Conservation (phyloP, 495 filamentous ascomycete genomes). For the Pseudevernia furfuracea region DNA sequence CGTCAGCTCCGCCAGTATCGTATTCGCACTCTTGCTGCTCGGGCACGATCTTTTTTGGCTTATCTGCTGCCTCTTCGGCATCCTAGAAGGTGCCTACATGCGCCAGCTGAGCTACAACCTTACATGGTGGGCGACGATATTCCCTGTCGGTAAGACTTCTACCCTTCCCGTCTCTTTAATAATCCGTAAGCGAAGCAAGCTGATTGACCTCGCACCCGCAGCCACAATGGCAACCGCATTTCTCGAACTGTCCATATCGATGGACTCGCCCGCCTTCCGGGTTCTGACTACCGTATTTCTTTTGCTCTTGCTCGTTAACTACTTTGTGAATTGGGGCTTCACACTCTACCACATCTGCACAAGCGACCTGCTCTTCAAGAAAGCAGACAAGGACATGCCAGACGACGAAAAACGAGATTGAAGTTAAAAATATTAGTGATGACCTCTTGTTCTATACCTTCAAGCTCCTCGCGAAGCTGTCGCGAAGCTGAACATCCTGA, state of each 20-base stretch:
- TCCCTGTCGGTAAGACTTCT: background rate
- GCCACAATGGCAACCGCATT: constrained; percentile 5
- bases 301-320: background rate
- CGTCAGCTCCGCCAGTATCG: background rate
- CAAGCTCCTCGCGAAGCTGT: no score
- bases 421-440: background rate
- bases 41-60: constrained; percentile 1
- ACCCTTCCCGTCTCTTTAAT: no score
- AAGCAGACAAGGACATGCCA: background rate
- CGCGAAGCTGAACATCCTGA: no score
- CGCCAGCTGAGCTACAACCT: background rate
- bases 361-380: background rate
- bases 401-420: background rate
- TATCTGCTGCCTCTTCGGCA: background rate
- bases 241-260: background rate
- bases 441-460: no score
- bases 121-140: constrained; percentile 2
- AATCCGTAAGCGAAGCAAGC: background rate
- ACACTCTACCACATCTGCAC: background rate
- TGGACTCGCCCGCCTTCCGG: background rate
- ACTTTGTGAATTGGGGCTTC: background rate
- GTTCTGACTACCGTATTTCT: background rate
- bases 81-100: background rate
- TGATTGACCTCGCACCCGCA: background rate
- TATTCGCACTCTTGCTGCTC: background rate